Evolutionary conservation across 352 stramenopile species (phyloP), one percentile per base, ranked within the genome.

Genomic region (Globisporangium rhizosaccharum): DNA sequence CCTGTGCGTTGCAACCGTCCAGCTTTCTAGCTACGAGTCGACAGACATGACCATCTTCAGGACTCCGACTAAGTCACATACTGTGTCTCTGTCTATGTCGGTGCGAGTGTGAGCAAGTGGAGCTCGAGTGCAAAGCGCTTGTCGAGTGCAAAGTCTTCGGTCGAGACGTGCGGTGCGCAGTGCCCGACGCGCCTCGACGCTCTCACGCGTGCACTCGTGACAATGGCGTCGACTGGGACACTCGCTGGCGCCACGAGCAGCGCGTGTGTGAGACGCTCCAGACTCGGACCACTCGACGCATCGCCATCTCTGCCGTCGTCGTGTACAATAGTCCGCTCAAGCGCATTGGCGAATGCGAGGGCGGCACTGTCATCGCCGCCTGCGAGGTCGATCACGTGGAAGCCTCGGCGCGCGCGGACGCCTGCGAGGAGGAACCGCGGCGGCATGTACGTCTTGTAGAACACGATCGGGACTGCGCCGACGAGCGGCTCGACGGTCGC

Each of bases 161-260:
- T 88, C 25, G 75, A 82, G 28, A 88, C 25, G 46, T 90, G 80
- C 6, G 76, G 77, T 18, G 57, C 71, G 51, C 80, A 90, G 25
- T 58, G 60, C n/a, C 77, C 80, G 11, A 84, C 49, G 23, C 65
- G 64, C 3, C 44, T 58, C 0, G 49, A 65, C 11, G 52, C 30
- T 0, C 41, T 18, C n/a, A 58, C 59, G 4, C 41, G 51, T 3
- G 53, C 53, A 25, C 17, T 67, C 48, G 51, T 47, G 7, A 65
- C 23, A n/a, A 82, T 63, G 1, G 52, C 48, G 0, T 46, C 52
- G 30, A 86, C 20, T 0, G 69, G 46, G 15, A 86, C 66, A 30
- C 76, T 86, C 3, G 71, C 76, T 36, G 79, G 79, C 0, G 75
- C 48, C 9, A 76, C 72, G 4, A 89, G 59, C 23, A 85, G 66